A percentile compares a stretch with the other conserved stretches of the same genome.
These are phyloP conservation scores for Silene coronaria DNA, from an alignment of 179 eudicot species.

Conservation along the genomic window DNA sequence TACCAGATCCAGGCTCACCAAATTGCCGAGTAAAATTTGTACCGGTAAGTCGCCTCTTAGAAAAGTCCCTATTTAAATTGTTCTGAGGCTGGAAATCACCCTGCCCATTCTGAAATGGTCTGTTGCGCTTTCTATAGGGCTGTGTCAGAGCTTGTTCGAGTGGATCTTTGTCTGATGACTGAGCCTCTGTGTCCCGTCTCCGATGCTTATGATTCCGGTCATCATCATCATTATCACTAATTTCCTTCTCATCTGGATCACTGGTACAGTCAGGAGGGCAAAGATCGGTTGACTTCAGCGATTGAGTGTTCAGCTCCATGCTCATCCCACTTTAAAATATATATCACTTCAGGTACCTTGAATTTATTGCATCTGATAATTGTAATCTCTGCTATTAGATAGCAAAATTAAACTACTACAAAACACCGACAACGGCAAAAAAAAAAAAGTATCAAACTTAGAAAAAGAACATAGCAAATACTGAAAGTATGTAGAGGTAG, in stretches of 20 bases:
- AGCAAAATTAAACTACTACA: not conserved
- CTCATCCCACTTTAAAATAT: conserved; percentile 16
- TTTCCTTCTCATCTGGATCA: conserved; percentile 88
- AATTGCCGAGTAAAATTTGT: conserved; percentile 36
- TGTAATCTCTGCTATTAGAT: conserved; percentile 9
- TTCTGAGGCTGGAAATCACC: conserved; percentile 44
- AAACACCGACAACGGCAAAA: not conserved
- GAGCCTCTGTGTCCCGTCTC: conserved; percentile 67
- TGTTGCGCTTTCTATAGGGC: conserved; percentile 64
- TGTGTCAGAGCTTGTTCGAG: conserved; percentile 49
- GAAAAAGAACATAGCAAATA: not conserved
- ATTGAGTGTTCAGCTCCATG: conserved; percentile 63
- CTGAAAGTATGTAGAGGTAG: not conserved
- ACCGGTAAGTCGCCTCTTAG: conserved; percentile 47
- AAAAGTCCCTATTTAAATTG: conserved; percentile 41
- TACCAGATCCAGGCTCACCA: conserved; percentile 54
- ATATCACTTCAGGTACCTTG: conserved; percentile 2
- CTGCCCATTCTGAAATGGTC: conserved; percentile 70
- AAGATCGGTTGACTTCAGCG: conserved; percentile 38
- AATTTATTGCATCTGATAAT: conserved; percentile 18
- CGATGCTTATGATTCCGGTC: conserved; percentile 99
- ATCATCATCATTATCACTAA: conserved; percentile 92
- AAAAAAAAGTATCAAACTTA: not conserved
- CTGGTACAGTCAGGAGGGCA: conserved; percentile 52
- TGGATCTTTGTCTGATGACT: conserved; percentile 59